Conservation (phyloP, 148 eudicot species). For the Rhododendron ferrugineum region DNA sequence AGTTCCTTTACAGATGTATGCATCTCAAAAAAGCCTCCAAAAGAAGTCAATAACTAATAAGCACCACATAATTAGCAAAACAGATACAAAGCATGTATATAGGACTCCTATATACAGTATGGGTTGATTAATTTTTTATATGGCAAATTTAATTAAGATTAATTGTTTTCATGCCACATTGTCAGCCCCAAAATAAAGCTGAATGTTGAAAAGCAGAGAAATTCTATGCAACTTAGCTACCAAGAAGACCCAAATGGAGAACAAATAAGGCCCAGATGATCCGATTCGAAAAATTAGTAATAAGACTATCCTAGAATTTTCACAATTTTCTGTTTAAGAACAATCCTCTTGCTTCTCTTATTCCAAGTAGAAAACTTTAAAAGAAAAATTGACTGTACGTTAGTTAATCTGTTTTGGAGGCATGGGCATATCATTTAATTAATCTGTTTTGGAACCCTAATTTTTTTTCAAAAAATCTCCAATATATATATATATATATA, state of each 20-base stretch:
- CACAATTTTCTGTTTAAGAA: constrained; percentile 8
- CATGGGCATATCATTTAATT: too few species aligned
- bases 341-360: not conserved
- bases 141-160: too few species aligned
- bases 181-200: not conserved
- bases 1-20: not conserved
- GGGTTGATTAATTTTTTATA: too few species aligned
- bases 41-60: not conserved
- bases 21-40: not conserved
- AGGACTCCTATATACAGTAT: too few species aligned
- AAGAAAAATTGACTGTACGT: too few species aligned
- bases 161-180: too few species aligned
- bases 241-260: too few species aligned
- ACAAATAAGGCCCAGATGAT: not conserved
- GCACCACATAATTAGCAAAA: not conserved
- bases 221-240: not conserved
- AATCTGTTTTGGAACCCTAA: too few species aligned
- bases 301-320: not conserved
- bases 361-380: too few species aligned
- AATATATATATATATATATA: too few species aligned
- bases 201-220: not conserved
- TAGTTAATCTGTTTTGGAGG: too few species aligned
- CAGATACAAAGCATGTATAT: not conserved
- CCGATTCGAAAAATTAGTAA: not conserved
- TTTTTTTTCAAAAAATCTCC: too few species aligned